Base-by-base conservation (phyloP, 2,329 filamentous ascomycete genomes). In the Scleromitrula shiraiana region DNA sequence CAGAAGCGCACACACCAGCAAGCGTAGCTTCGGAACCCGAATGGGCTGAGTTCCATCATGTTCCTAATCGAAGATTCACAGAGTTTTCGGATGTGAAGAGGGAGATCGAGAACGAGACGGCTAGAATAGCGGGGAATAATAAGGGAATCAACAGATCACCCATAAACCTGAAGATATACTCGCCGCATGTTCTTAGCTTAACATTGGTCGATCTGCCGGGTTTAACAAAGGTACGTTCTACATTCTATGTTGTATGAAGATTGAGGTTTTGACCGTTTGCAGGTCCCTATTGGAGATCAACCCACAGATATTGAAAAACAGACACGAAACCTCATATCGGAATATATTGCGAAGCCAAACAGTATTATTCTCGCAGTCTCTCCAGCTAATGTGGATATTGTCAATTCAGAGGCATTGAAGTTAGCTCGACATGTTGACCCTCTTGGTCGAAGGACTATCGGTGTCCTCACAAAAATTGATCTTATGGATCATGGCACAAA, bases 401-500 rank as follows among this genome's bases (percentile, higher is more conserved):
- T 97, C 65, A 98, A 98, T 68, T 98, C 93, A 7, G 93, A 98
- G 67, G 90, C 93, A 7, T 72, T 98, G 59, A 98, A 98, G 70
- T 83, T 98, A 53, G 93, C 93, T 51, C 84, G 93, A 45, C 88
- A 98, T 80, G 93, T 98, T 46, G 93, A 98, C 67, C 85, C 93
- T 2, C 83, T 95, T 67, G 93, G 93, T 54, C 82, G 88, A 67
- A 81, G 93, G 65, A 98, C 93, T 17, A 97, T 98, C 63, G 93
- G 93, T 62, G 91, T 98, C 49, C 76, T 98, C 51, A 97, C 93
- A 52, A 98, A 98, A 71, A 74, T 98, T 55, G 93, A 98, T 65
- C 73, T 98, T 50, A 98, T 98, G 93, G 93, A 98, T 63, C 91
- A 98, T 63, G 93, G 93, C 54, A 98, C 93, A 49, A 97, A 98